These are phyloP conservation scores for Pythium graminicola DNA, from an alignment of 352 stramenopile genomes.

Conservation along the genomic window DNA sequence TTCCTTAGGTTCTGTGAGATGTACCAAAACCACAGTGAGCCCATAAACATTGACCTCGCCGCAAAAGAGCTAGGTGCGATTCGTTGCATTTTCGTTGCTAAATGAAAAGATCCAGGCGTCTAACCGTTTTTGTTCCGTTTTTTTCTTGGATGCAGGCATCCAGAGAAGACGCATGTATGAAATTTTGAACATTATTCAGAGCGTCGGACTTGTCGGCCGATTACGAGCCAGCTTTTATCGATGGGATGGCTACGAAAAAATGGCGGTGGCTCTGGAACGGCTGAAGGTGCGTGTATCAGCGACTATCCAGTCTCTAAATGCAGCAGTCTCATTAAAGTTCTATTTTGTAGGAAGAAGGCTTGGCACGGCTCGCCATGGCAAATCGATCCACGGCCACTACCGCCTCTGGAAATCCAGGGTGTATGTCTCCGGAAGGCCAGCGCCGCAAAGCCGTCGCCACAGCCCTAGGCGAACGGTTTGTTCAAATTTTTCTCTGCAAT, in stretches of 20 bases:
- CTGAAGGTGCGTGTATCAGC: constrained; percentile 22
- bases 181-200: constrained; percentile 42
- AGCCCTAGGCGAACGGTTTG: constrained; percentile 29
- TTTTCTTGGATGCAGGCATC: constrained; percentile 19
- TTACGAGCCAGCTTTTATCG: constrained; percentile 29
- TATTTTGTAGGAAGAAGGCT: constrained; percentile 20
- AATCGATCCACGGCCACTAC: constrained; percentile 2
- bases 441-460: constrained; percentile 31
- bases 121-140: background rate
- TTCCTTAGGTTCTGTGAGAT: constrained; percentile 29
- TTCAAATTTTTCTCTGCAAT: constrained; percentile 36
- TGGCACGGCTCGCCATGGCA: constrained; percentile 13
- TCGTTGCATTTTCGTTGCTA: too few species aligned
- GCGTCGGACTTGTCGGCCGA: constrained; percentile 28
- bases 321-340: background rate
- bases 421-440: constrained; percentile 18
- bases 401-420: background rate
- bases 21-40: constrained; percentile 27
- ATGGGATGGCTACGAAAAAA: constrained; percentile 31
- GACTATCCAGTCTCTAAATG: background rate
- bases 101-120: background rate
- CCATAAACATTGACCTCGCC: constrained; percentile 33
- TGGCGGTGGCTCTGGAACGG: constrained; percentile 21
- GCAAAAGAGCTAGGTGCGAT: constrained; percentile 27
- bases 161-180: constrained; percentile 33